These are phyloP conservation scores for Cercospora sp. DNA, from an alignment of 2,329 filamentous ascomycete genomes.

Conservation along the genomic window DNA sequence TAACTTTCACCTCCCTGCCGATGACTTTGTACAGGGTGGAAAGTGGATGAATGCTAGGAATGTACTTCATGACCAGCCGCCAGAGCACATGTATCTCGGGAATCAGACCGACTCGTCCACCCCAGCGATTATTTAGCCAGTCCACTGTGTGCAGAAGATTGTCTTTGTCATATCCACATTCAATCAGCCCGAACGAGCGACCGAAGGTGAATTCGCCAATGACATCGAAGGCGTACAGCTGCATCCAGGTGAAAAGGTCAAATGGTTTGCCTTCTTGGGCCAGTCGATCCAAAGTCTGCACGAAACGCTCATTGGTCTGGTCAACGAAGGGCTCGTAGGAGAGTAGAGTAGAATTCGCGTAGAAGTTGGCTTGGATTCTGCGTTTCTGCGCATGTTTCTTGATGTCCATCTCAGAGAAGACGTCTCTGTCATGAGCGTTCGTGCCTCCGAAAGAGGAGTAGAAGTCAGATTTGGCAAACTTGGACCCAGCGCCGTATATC, in stretches of 20 bases:
- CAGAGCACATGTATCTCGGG: background rate
- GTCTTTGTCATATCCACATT: conserved; percentile 33
- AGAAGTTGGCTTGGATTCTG: conserved; percentile 40
- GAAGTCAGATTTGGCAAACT: conserved; percentile 46
- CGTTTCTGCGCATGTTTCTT: conserved; percentile 41
- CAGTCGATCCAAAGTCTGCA: conserved; percentile 38
- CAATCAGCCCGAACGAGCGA: conserved; percentile 43
- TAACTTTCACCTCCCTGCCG: conserved; percentile 28
- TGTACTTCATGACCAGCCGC: background rate
- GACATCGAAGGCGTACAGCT: conserved; percentile 42
- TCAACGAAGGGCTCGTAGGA: conserved; percentile 46
- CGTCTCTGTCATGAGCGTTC: conserved; percentile 42
- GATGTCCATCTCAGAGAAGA: conserved; percentile 45
- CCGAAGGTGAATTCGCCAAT: conserved; percentile 46
- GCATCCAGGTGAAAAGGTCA: conserved; percentile 1
- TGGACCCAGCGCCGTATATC: conserved; percentile 43
- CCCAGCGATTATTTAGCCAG: background rate
- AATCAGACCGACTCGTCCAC: background rate
- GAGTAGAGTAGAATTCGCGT: conserved; percentile 43
- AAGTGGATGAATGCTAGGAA: background rate
- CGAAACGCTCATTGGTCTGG: conserved; percentile 40
- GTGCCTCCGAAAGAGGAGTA: conserved; percentile 43
- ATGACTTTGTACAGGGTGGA: conserved; percentile 31
- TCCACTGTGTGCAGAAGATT: conserved; percentile 42
- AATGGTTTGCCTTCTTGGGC: conserved; percentile 1